These are phyloP conservation scores for Pseudogymnoascus sp. DNA, from an alignment of 2,329 filamentous ascomycete species.

Conservation along the genomic window DNA sequence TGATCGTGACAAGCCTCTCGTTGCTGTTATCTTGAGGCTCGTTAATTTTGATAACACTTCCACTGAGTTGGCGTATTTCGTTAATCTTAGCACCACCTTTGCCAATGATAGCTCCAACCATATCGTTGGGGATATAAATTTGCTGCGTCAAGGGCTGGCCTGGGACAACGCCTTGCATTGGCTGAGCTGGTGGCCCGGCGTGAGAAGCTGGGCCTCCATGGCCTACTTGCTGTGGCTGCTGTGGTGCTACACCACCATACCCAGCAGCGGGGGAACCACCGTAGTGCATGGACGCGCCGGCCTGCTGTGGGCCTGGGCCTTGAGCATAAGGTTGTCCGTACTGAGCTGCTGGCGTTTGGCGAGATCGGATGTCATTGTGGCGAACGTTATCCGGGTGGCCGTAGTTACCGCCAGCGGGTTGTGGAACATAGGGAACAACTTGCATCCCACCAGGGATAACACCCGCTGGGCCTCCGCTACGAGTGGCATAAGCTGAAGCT, in stretches of 20 bases:
- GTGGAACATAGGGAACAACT: conserved; percentile 94
- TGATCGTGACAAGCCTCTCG: conserved; percentile 93
- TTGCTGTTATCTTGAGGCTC: conserved; percentile 99
- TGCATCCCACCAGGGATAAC: conserved; percentile 97
- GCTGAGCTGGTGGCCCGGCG: conserved; percentile 63
- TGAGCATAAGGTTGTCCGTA: conserved; percentile 56
- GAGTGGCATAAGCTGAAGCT: conserved; percentile 93
- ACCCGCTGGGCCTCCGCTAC: conserved; percentile 85
- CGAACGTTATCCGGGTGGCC: conserved; percentile 82
- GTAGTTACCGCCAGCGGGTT: conserved; percentile 86
- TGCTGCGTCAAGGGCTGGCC: conserved; percentile 90
- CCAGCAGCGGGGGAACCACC: conserved; percentile 49
- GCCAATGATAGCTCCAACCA: conserved; percentile 98
- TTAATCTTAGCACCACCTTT: conserved; percentile 99
- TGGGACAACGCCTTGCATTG: conserved; percentile 65
- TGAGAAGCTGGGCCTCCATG: conserved; percentile 57
- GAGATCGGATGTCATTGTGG: conserved; percentile 62
- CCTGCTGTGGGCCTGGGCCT: conserved; percentile 43
- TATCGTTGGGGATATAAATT: conserved; percentile 98
- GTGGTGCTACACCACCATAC: conserved; percentile 72
- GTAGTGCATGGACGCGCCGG: conserved; percentile 69
- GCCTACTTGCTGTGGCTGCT: conserved; percentile 61
- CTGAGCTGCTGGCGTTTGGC: conserved; percentile 65
- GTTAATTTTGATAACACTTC: conserved; percentile 99
- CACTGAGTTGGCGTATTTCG: conserved; percentile 92